These are phyloP conservation scores for Dunaliella primolecta DNA, from an alignment of 139 green algal genomes.

Conservation along the genomic window DNA sequence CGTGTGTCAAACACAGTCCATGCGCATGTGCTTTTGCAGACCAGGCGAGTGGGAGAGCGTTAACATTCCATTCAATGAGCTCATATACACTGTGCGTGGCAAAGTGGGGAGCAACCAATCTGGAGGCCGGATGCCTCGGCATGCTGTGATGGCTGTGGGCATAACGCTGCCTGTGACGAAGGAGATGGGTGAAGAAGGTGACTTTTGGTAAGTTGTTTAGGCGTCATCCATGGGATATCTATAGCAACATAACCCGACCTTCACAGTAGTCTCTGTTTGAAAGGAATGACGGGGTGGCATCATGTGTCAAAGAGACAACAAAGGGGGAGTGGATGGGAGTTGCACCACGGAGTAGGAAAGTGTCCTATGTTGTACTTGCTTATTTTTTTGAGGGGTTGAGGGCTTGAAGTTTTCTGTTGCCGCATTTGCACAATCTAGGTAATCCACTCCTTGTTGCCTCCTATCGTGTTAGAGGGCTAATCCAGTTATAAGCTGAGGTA, in stretches of 20 bases:
- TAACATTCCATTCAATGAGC: neutral
- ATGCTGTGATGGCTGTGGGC: slow-evolving; percentile 19
- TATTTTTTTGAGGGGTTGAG: neutral
- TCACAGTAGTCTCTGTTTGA: neutral
- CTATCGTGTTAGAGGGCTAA: neutral
- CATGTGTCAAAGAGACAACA: too few relatives aligned
- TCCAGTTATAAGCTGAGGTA: neutral
- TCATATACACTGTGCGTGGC: neutral
- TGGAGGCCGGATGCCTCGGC: neutral
- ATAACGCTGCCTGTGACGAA: slow-evolving; percentile 27
- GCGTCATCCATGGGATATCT: neutral
- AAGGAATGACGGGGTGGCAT: neutral
- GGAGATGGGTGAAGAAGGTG: slow-evolving; percentile 20
- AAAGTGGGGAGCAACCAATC: neutral
- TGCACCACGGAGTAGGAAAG: too few relatives aligned
- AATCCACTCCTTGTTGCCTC: neutral
- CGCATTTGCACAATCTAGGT: neutral
- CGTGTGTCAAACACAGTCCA: too few relatives aligned
- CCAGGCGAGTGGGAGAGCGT: too few relatives aligned
- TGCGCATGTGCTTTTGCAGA: too few relatives aligned
- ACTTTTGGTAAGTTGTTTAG: slow-evolving; percentile 15
- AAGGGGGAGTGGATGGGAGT: too few relatives aligned
- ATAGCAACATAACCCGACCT: neutral
- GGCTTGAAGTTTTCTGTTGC: neutral
- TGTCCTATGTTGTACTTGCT: too few relatives aligned